A percentile compares a stretch with the other conserved stretches of the same genome.
Conservation (phyloP, 2,329 filamentous ascomycete species). For the Decorospora gaudefroyi region DNA sequence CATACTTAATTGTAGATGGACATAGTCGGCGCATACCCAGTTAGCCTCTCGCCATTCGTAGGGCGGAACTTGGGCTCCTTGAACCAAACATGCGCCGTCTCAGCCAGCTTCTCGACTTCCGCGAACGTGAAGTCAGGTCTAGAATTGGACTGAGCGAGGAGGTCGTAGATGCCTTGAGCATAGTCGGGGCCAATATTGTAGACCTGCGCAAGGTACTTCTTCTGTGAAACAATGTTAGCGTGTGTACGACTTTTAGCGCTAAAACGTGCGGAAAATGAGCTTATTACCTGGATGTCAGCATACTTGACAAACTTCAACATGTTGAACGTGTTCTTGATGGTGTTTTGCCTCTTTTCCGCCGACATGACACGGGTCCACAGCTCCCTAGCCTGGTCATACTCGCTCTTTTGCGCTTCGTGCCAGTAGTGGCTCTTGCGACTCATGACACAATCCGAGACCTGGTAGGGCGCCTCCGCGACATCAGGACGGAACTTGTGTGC, state of each 20-base stretch:
- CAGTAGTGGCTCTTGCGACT: conserved; percentile 60
- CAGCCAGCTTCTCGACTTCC: conserved; percentile 53
- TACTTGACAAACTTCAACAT: conserved; percentile 53
- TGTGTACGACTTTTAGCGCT: background rate
- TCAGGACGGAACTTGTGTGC: conserved; percentile 58
- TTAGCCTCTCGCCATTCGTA: conserved; percentile 46
- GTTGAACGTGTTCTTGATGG: conserved; percentile 56
- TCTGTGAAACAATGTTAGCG: conserved; percentile 26
- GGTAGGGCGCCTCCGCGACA: conserved; percentile 56
- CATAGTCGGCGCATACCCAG: conserved; percentile 45
- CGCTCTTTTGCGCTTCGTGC: conserved; percentile 59
- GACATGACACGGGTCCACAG: conserved; percentile 58
- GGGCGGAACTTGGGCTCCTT: conserved; percentile 55
- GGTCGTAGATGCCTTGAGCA: conserved; percentile 54
- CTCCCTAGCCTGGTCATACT: conserved; percentile 58
- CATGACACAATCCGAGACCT: conserved; percentile 56
- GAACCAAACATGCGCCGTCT: conserved; percentile 53
- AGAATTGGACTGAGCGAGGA: conserved; percentile 51
- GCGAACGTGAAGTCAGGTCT: conserved; percentile 53
- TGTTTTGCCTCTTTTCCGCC: conserved; percentile 51
- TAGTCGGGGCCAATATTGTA: conserved; percentile 57
- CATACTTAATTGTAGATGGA: conserved; percentile 10
- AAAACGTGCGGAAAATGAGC: too few relatives aligned
- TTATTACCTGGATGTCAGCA: conserved; percentile 51
- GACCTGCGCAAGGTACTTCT: conserved; percentile 59